A percentile compares a stretch with the other conserved stretches of the same genome.
Evolutionary conservation across 2,329 filamentous ascomycete species (phyloP).

Genomic region (Diplodia intermedia): DNA sequence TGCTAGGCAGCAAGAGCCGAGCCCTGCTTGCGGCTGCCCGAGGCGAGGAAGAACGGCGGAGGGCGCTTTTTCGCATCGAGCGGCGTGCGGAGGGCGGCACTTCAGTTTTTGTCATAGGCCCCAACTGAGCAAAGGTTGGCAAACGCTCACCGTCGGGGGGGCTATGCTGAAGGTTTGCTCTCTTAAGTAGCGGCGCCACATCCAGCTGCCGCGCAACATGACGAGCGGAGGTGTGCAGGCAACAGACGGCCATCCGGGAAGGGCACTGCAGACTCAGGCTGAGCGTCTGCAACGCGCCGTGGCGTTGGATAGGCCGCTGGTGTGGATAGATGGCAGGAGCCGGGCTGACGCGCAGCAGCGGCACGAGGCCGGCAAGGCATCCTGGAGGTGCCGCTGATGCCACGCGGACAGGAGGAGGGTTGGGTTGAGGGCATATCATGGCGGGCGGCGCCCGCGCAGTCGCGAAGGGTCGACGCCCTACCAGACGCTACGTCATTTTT

Average conservation of each 20-base stretch:
- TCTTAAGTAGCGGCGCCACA: neutral
- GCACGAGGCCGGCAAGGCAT: constrained; percentile 16
- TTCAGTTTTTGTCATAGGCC: neutral
- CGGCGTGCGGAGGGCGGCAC: too few species aligned
- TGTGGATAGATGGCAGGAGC: constrained; percentile 4
- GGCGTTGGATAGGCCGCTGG: neutral
- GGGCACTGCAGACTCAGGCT: too few species aligned
- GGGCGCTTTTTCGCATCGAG: too few species aligned
- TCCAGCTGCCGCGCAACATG: neutral
- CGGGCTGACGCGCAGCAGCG: constrained; percentile 24
- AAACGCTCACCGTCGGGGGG: constrained; percentile 10
- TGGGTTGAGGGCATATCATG: constrained; percentile 13
- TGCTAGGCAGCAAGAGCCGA: constrained; percentile 23
- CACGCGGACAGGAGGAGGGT: constrained; percentile 5
- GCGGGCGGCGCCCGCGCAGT: constrained; percentile 13
- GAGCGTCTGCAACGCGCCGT: neutral
- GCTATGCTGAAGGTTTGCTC: constrained; percentile 22
- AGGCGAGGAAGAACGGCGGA: neutral
- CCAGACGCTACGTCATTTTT: constrained; percentile 24
- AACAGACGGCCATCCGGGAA: neutral
- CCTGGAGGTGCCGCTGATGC: constrained; percentile 6
- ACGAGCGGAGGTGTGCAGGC: constrained; percentile 3
- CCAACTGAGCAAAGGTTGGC: neutral
- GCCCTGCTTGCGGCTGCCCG: constrained; percentile 6
- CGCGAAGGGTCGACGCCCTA: constrained; percentile 8